Evolutionary conservation across 2,329 filamentous ascomycete genomes (phyloP).

Genomic region (Monosporascus sp.): DNA sequence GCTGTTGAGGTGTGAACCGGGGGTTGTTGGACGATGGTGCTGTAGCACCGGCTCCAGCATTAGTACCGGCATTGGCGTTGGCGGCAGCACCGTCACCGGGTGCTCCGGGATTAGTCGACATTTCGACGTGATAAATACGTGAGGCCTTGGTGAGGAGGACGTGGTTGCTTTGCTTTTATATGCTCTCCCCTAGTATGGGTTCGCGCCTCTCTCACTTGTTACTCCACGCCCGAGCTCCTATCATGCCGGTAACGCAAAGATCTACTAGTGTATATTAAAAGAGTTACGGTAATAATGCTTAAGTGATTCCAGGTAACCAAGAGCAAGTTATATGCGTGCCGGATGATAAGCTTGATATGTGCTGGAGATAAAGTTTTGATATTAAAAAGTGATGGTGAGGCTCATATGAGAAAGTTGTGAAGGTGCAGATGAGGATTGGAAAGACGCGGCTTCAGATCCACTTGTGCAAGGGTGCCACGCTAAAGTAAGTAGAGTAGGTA

Average conservation of each 20-base stretch:
- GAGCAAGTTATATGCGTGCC: background rate
- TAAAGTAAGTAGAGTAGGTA: background rate
- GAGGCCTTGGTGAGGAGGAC: background rate
- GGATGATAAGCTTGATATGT: background rate
- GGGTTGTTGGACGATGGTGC: background rate
- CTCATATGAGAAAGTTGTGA: constrained; percentile 11
- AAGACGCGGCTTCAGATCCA: background rate
- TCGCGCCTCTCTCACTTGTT: background rate
- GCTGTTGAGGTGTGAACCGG: constrained; percentile 19
- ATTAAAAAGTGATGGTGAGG: constrained; percentile 9
- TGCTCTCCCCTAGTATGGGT: too few relatives aligned
- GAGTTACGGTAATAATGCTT: too few relatives aligned
- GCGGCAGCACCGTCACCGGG: background rate
- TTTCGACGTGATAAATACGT: background rate
- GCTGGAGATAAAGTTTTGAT: background rate
- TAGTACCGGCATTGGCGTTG: constrained; percentile 1
- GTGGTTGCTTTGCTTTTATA: background rate
- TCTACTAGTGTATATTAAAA: too few relatives aligned
- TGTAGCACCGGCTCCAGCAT: constrained; percentile 5
- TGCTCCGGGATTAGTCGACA: background rate
- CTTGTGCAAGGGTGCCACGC: background rate
- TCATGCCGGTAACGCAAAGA: too few relatives aligned
- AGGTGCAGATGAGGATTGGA: constrained; percentile 1
- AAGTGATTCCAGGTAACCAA: too few relatives aligned
- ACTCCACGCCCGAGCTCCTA: background rate